These are phyloP conservation scores for Plectranthus barbatus DNA, from an alignment of 257 asterid species.

Conservation along the genomic window DNA sequence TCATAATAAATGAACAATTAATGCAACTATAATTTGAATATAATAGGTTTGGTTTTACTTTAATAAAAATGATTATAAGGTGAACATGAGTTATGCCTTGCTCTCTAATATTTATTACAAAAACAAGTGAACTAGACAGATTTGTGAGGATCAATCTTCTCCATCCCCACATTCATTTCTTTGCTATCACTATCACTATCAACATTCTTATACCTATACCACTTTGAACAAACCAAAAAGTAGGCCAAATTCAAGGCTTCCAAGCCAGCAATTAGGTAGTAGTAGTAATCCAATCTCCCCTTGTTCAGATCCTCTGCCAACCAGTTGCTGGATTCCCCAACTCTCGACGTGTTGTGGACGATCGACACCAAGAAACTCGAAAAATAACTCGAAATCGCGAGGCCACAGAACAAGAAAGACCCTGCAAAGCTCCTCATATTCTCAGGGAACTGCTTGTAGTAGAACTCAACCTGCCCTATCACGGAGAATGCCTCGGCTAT, in stretches of 20 bases:
- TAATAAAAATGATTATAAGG: too few species aligned
- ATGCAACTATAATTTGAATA: too few species aligned
- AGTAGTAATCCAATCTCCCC: slow-evolving; percentile 43
- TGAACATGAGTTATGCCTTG: too few species aligned
- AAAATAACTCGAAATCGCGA: slow-evolving; percentile 29
- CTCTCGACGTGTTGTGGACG: too few species aligned
- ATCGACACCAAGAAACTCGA: slow-evolving; percentile 29
- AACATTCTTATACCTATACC: too few species aligned
- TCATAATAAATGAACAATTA: too few species aligned
- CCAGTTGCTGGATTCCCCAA: slow-evolving; percentile 24
- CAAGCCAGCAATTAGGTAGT: slow-evolving; percentile 34
- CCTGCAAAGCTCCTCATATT: slow-evolving; percentile 45
- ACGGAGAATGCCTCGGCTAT: slow-evolving; percentile 30
- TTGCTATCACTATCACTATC: too few species aligned
- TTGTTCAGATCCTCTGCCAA: slow-evolving; percentile 36
- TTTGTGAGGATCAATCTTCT: slow-evolving; percentile 21
- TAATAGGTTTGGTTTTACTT: too few species aligned
- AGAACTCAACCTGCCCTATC: slow-evolving; percentile 34
- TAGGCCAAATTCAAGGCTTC: too few species aligned
- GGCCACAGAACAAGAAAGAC: slow-evolving; percentile 26
- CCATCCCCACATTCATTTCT: too few species aligned
- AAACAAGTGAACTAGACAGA: background rate
- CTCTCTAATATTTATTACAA: background rate
- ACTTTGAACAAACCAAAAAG: too few species aligned
- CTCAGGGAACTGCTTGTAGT: slow-evolving; percentile 48